Base-by-base conservation (phyloP, 805 yeast species). In the Kluyveromyces nonfermentans region DNA sequence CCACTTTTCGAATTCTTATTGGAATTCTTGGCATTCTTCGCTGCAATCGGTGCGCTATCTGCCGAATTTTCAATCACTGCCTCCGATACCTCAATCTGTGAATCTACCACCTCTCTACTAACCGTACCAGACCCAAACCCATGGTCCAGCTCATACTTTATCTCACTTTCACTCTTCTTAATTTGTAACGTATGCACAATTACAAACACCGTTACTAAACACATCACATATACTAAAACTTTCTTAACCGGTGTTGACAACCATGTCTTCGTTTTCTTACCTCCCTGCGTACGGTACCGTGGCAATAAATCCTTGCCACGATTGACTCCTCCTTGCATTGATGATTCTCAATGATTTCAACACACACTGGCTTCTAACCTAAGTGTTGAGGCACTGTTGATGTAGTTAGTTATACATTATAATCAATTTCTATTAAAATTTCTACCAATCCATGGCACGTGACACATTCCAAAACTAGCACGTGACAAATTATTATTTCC, bases 231-330 rank as follows among this genome's bases (percentile, higher is more conserved):
- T 1, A 62, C 63, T 1, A 71, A 12, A 19, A 71, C 46, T 45
- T 71, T 73, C 51, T 73, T 71, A 68, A 69, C 68, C 20, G 75
- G 74, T 3, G 78, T 72, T 1, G 78, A 71, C 45, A 73, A 52
- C 50, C 25, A 57, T 4, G 35, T 49, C 25, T 46, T 48, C 4
- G 63, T 62, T 35, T 59, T 38, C 14, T 42, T 45, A 17, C 43
- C 21, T 16, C 53, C 55, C 42, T 42, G 46, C 18, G 33, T 39
- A 14, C 53, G 54, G 46, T 60, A 60, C 17, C 72, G 63, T 37
- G 79, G 79, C 28, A 74, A 54, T 16, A 68, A 60, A 32, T 64
- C 64, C 44, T 57, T 59, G 48, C 56, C 59, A 42, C 64, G 54
- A 40, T 61, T 51, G 38, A 62, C 54, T 18, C 62, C 65, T 33